Evolutionary conservation across 768 basidiomycete species (phyloP).

Genomic region (Leccinum variicolor): DNA sequence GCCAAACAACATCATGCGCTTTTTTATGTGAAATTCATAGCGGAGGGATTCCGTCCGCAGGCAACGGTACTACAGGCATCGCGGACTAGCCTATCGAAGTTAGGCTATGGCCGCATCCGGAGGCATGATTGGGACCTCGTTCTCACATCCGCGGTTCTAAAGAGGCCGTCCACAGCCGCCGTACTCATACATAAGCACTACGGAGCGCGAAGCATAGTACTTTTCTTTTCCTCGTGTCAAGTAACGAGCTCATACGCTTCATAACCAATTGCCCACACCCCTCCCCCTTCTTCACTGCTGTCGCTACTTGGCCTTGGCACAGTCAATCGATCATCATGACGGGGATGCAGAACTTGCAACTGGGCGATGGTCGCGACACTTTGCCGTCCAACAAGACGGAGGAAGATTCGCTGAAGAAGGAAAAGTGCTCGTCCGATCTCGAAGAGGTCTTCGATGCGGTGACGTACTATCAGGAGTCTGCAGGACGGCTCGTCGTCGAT

Average conservation of each 20-base stretch:
- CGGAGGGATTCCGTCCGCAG: not conserved
- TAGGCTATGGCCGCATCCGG: not conserved
- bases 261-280: not conserved
- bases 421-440: not conserved
- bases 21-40: not conserved
- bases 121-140: not conserved
- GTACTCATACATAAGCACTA: not conserved
- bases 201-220: not conserved
- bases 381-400: not conserved
- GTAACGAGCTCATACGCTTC: not conserved
- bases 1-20: not conserved
- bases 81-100: not conserved
- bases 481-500: constrained; percentile 61
- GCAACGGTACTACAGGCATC: not conserved
- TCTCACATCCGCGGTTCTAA: not conserved
- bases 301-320: not conserved
- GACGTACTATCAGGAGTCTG: constrained; percentile 49
- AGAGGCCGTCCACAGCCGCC: not conserved
- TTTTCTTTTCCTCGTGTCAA: not conserved
- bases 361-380: not conserved
- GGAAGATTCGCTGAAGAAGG: constrained; percentile 3
- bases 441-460: constrained; percentile 31
- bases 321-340: not conserved
- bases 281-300: not conserved
- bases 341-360: not conserved